phyloP scores from a whole-genome alignment of 1,139 yeast genomes.

The Trichomonascaceae sp. region DNA sequence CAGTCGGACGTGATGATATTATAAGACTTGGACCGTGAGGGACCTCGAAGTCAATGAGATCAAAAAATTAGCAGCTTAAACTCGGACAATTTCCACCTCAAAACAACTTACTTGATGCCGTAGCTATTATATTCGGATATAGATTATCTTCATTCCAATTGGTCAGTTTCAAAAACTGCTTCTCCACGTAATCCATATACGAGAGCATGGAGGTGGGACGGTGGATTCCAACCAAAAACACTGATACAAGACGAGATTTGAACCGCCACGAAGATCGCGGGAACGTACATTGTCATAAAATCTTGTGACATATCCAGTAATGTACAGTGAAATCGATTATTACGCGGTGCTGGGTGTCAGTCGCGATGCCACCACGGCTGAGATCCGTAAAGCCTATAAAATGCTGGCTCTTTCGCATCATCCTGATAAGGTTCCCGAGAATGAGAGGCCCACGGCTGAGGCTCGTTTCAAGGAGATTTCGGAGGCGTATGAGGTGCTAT shows the following conservation, averaged over 20 bases:
- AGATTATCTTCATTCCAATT: constrained; percentile 75
- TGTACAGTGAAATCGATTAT: constrained; percentile 32
- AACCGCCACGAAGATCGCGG: neutral
- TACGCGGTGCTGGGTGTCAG: constrained; percentile 68
- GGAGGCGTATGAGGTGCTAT: constrained; percentile 70
- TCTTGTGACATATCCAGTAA: neutral
- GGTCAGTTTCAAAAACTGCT: constrained; percentile 61
- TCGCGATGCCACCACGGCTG: constrained; percentile 53
- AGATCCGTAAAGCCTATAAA: constrained; percentile 72
- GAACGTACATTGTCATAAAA: too few relatives aligned
- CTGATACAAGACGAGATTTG: neutral
- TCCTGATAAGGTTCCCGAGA: constrained; percentile 72
- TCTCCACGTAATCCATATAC: constrained; percentile 79
- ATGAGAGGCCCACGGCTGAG: constrained; percentile 60
- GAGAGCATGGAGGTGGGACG: constrained; percentile 49
- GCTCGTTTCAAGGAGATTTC: constrained; percentile 66
- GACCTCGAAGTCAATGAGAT: constrained; percentile 63
- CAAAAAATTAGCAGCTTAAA: constrained; percentile 10
- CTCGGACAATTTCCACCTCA: neutral
- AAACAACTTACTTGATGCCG: constrained; percentile 46
- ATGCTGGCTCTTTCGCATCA: constrained; percentile 67
- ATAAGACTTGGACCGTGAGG: constrained; percentile 67
- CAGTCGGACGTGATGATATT: constrained; percentile 67
- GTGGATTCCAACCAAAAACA: neutral
- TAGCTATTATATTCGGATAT: constrained; percentile 64